Evolutionary conservation across 73 alveolate species (phyloP), one percentile per base, ranked within the genome.

Genomic region (Effrenium voratum): DNA sequence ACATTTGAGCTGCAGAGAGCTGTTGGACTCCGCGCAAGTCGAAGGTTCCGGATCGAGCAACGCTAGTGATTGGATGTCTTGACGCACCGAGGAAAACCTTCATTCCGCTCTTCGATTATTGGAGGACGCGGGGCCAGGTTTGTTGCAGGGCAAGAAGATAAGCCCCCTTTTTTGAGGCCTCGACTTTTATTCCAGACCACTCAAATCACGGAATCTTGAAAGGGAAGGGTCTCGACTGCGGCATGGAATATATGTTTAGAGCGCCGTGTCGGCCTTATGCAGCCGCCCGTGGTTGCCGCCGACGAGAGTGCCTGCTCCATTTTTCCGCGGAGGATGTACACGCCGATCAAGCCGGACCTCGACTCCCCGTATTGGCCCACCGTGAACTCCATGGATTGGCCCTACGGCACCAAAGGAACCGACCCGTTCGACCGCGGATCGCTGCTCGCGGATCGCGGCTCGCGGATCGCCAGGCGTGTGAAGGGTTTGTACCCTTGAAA

Each of bases 341-440:
- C 45, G 24, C 94, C 94, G 6, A 60, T 59, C 13, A 63, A 66
- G 66, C 38, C 38, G 32, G 94, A 86, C 75, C 12, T 59, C 55
- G 94, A 45, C 49, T 59, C 82, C 43, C 66, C 38, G 47, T 86
- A 57, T 60, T 86, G 47, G 66, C 94, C 94, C 63, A 57, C 50
- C 45, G 83, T 86, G 63, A 86, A 86, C 94, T 40, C 81, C 59
- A 24, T 38, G 94, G 83, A 45, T 16, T 86, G 94, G 94, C 94
- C 94, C 44, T 60, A 40, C 28, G 94, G 94, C 63, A 86, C 94
- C 63, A 86, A 86, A 86, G 94, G 94, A 86, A n/a, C 94, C 40
- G 34, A 47, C 38, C 38, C 22, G 16, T 55, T 55, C 68, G 12
- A 55, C 22, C 68, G 22, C n/a, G n/a, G n/a, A n/a, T n/a, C n/a